Base-by-base conservation (phyloP, 1,284 basidiomycete species). In the Grifola frondosa region DNA sequence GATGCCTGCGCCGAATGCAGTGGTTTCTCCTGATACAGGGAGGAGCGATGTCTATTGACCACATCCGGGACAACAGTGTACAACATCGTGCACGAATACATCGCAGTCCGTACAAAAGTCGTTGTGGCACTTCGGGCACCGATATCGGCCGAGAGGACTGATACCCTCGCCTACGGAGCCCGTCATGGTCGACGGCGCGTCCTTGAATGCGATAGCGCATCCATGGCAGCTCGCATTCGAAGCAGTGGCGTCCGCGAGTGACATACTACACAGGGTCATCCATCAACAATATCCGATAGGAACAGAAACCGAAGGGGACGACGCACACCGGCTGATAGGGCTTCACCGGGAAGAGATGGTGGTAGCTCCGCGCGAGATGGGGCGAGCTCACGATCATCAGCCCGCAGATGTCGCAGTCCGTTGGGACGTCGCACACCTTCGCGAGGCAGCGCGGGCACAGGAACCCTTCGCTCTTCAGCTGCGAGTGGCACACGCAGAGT, bases 381-480 rank as follows among this genome's bases (percentile, higher is more conserved):
- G 97, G 96, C 42, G 91, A 92, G 69, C 91, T 95, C 51, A 99
- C 96, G 51, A 99, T 91, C 81, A 98, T 97, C 52, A 99, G 73
- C 3, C 93, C 92, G 60, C 96, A 99, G 22, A 98, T 87, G 58
- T 96, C 90, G 62, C 96, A 99, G 63, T 99, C 97, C 6, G 96
- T 99, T 28, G 96, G 96, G 2, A 98, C 93, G 59, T 99, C 95
- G 74, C 96, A 99, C 26, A 98, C 78, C 72, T 96, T 93, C 40
- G 88, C 82, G 30, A 83, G 77, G 62, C 96, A 99, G 20, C 96
- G 79, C 3, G 96, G 97, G 64, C 96, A 99, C 12, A 97, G 74
- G 68, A 96, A 99, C 5, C 96, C 97, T 50, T 88, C 86, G 55
- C 83, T 84, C 65, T 88, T 89, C 59, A 97, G 73, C 49, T 92